Base-by-base conservation (phyloP, 2,329 filamentous ascomycete species). In the Fusarium sp. region DNA sequence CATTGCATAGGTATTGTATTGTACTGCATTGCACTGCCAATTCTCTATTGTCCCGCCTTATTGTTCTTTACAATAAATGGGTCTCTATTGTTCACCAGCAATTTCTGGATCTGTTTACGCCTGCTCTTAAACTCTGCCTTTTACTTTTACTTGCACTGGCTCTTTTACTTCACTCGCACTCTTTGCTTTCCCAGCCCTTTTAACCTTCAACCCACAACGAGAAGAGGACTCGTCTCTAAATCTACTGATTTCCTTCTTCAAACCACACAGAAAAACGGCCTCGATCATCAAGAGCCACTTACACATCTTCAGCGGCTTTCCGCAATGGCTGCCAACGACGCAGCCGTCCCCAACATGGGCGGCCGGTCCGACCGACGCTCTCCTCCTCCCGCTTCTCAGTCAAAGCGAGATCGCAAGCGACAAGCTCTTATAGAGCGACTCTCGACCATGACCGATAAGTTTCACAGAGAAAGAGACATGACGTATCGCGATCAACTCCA, bases 361-460 rank as follows among this genome's bases (percentile, higher is more conserved):
- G 74, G 69, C 61, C 73, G 73, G 53, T 60, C 71, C 64, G 75
- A 78, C 51, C 74, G 74, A 52, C 76, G 75, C 31, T 78, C 78
- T 52, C 77, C 78, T 53, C 71, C 72, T 49, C 70, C 75, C 15
- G 68, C 75, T 25, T 70, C 80, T n/a, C 81, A 82, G 62, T 94
- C 92, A 36, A 97, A 97, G 81, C 87, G 92, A 76, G 94, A 98
- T 79, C 95, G 96, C 77, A 89, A 93, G 74, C 89, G 93, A 61
- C 91, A 91, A 71, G 88, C 89, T 71, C 87, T 97, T 60, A 87
- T 88, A 67, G 93, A 97, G 60, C 89, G 91, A 64, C 85, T 97
- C 7, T 84, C 87, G 36, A 85, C 88, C 53, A 88, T 97, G 77
- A 88, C 89, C 51, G 87, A 90, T 50, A 88, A 88, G 66, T 94